phyloP scores from a whole-genome alignment of 139 green algal species.

The Zygnema circumcarinatum region DNA sequence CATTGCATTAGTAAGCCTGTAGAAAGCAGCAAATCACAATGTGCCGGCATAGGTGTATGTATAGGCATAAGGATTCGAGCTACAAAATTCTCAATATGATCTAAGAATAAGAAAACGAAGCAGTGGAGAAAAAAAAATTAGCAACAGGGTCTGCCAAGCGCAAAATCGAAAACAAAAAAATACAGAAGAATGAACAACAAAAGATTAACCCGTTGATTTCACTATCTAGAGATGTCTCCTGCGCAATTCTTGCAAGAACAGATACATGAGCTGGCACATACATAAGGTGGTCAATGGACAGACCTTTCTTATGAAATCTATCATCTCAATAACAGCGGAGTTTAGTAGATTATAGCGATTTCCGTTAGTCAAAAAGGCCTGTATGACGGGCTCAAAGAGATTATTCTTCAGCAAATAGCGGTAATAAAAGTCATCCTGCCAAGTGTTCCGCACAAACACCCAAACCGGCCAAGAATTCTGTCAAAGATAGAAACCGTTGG shows the following conservation, averaged over 20 bases:
- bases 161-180: too few species aligned
- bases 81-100: conserved; percentile 1
- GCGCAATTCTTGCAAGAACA: too few species aligned
- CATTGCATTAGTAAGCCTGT: background rate
- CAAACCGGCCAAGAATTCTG: too few species aligned
- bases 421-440: conserved; percentile 84
- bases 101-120: too few species aligned
- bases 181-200: too few species aligned
- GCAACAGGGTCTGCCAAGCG: too few species aligned
- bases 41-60: background rate
- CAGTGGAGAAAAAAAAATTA: too few species aligned
- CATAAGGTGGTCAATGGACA: too few species aligned
- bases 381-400: conserved; percentile 79
- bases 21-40: background rate
- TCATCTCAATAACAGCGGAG: conserved; percentile 63
- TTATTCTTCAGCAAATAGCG: conserved; percentile 80
- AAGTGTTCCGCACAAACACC: conserved; percentile 16
- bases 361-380: conserved; percentile 84
- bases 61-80: background rate
- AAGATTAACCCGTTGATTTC: too few species aligned
- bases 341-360: conserved; percentile 89
- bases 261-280: too few species aligned
- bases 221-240: too few species aligned
- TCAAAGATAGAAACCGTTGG: conserved; percentile 13
- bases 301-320: conserved; percentile 65